Evolutionary conservation across 176 grass and related monocot species (phyloP).

Genomic region (Echinochloa phyllopogon): DNA sequence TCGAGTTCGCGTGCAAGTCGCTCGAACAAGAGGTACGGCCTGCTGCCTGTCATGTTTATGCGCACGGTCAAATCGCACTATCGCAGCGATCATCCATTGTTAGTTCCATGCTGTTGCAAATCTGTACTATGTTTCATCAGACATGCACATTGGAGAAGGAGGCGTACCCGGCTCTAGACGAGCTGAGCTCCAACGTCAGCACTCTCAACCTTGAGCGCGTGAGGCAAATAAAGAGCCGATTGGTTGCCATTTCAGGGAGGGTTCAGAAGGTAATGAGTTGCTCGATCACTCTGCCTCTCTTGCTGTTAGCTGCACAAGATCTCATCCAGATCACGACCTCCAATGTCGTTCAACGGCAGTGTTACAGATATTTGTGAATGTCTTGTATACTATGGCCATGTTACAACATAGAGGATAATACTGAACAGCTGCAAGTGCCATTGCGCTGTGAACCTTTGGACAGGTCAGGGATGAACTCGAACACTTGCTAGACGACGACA

Average conservation of each 20-base stretch:
- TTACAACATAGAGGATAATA: too few relatives aligned
- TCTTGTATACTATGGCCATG: too few relatives aligned
- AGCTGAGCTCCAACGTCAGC: constrained; percentile 75
- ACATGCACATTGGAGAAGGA: constrained; percentile 60
- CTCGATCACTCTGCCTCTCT: neutral
- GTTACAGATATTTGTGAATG: neutral
- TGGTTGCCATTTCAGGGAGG: constrained; percentile 58
- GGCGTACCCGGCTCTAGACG: constrained; percentile 74
- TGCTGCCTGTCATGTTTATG: neutral
- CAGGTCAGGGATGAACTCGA: constrained; percentile 85
- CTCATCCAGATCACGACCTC: neutral
- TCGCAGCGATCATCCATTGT: neutral
- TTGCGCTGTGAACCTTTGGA: neutral
- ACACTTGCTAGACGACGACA: constrained; percentile 71
- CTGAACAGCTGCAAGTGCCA: neutral
- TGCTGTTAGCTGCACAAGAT: neutral
- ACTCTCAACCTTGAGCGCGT: constrained; percentile 75
- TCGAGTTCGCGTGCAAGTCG: constrained; percentile 64
- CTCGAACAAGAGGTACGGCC: constrained; percentile 55
- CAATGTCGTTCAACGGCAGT: neutral
- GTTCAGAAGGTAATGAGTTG: constrained; percentile 64
- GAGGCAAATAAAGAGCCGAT: constrained; percentile 72
- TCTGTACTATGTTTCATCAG: constrained; percentile 31
- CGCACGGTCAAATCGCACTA: too few relatives aligned
- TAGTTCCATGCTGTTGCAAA: neutral